A percentile compares a stretch with the other conserved stretches of the same genome.
These are phyloP conservation scores for Coemansia sp. DNA, from an alignment of 192 early-diverging fungal species.

Conservation along the genomic window DNA sequence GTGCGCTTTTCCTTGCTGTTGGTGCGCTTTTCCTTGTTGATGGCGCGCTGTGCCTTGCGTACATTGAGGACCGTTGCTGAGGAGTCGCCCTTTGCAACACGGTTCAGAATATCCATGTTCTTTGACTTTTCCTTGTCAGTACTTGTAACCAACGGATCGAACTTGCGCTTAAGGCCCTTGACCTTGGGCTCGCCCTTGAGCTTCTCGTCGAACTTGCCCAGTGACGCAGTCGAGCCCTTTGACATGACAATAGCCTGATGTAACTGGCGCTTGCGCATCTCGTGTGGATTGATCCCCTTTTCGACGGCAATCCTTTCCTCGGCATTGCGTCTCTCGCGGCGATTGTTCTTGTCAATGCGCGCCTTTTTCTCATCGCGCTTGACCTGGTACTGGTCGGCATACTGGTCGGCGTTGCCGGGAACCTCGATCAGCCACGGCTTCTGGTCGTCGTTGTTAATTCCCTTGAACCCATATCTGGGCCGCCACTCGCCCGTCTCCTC, in stretches of 20 bases:
- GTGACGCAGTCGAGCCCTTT: conserved; percentile 84
- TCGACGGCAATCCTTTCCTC: conserved; percentile 74
- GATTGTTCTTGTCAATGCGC: conserved; percentile 85
- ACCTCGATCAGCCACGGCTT: conserved; percentile 96
- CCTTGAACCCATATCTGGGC: conserved; percentile 89
- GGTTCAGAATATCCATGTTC: conserved; percentile 70
- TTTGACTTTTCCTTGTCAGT: conserved; percentile 70
- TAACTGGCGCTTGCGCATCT: conserved; percentile 73
- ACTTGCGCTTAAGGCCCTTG: conserved; percentile 80
- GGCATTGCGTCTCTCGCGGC: conserved; percentile 81
- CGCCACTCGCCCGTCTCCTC: conserved; percentile 80
- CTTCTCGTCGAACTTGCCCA: conserved; percentile 89
- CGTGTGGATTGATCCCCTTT: conserved; percentile 58
- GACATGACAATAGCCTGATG: conserved; percentile 71
- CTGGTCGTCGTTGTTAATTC: conserved; percentile 70
- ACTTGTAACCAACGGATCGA: conserved; percentile 65
- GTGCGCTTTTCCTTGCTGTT: too few species aligned
- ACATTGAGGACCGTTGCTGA: conserved; percentile 45
- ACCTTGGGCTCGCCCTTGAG: conserved; percentile 81
- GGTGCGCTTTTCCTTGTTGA: conserved; percentile 44
- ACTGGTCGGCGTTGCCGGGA: conserved; percentile 77
- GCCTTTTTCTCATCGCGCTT: conserved; percentile 84
- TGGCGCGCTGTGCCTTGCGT: conserved; percentile 55
- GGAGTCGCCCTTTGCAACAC: conserved; percentile 60
- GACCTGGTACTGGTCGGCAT: conserved; percentile 84